These are phyloP conservation scores for Blastocladiella britannica DNA, from an alignment of 192 early-diverging fungal species.

Conservation along the genomic window DNA sequence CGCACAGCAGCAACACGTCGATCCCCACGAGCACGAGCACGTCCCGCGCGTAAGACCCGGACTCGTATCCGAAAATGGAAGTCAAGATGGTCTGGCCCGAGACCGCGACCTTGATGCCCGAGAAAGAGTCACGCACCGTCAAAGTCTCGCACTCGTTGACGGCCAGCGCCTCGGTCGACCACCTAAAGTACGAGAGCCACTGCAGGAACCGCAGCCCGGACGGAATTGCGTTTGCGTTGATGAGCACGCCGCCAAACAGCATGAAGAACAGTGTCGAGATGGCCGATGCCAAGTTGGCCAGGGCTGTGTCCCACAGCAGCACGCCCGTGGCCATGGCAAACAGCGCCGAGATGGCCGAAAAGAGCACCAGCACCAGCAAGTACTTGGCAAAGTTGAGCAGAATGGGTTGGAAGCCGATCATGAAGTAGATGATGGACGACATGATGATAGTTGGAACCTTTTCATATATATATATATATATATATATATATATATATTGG, in stretches of 20 bases:
- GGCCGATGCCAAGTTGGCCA: slow-evolving; percentile 34
- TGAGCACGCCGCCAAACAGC: slow-evolving; percentile 52
- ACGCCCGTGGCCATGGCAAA: slow-evolving; percentile 35
- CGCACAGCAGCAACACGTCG: slow-evolving; percentile 7
- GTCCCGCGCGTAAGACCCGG: slow-evolving; percentile 10
- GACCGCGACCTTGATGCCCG: slow-evolving; percentile 12
- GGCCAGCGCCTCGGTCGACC: slow-evolving; percentile 48
- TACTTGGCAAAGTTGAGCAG: slow-evolving; percentile 32
- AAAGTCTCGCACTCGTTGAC: slow-evolving; percentile 28
- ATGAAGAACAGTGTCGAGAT: slow-evolving; percentile 53
- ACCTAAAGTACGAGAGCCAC: slow-evolving; percentile 49
- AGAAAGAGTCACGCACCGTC: slow-evolving; percentile 10
- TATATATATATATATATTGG: too few species aligned
- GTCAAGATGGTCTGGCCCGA: slow-evolving; percentile 16
- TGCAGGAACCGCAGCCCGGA: slow-evolving; percentile 38
- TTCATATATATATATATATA: too few species aligned
- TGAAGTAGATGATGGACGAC: slow-evolving; percentile 42
- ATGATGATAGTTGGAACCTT: slow-evolving; percentile 27
- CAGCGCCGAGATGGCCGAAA: slow-evolving; percentile 35
- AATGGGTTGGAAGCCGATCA: slow-evolving; percentile 36
- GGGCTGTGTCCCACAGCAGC: slow-evolving; percentile 30
- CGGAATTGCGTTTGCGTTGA: slow-evolving; percentile 38
- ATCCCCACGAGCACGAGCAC: slow-evolving; percentile 11
- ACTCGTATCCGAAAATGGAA: slow-evolving; percentile 19
- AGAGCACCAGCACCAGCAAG: slow-evolving; percentile 36